phyloP scores from a whole-genome alignment of 1,139 yeast species.

The Suhomyces chickasaworum region DNA sequence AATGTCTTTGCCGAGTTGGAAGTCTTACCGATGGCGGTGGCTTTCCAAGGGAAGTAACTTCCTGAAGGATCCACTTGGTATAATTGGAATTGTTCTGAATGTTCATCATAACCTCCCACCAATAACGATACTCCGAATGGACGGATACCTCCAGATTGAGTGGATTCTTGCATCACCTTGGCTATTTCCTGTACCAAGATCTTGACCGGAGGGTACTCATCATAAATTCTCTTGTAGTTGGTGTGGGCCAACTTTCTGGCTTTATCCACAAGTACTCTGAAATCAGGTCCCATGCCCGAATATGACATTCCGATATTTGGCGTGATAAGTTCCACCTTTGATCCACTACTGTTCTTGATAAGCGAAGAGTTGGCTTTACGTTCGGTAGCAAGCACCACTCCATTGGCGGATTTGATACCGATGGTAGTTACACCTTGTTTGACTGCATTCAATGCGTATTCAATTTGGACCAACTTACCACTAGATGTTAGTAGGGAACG shows the following conservation, averaged over 20 bases:
- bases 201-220: conserved; percentile 96
- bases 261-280: conserved; percentile 88
- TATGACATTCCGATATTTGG: conserved; percentile 97
- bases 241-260: conserved; percentile 94
- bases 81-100: conserved; percentile 69
- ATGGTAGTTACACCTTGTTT: conserved; percentile 97
- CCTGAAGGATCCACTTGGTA: conserved; percentile 99
- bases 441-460: conserved; percentile 95
- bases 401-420: conserved; percentile 95
- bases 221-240: conserved; percentile 87
- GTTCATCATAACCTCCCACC: conserved; percentile 92
- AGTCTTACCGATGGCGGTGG: conserved; percentile 97
- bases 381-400: conserved; percentile 96
- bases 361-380: conserved; percentile 83
- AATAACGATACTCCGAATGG: conserved; percentile 95
- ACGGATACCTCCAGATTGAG: conserved; percentile 97
- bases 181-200: conserved; percentile 94
- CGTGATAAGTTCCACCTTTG: conserved; percentile 81
- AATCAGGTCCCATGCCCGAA: conserved; percentile 99
- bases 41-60: conserved; percentile 99
- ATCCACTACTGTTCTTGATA: conserved; percentile 70
- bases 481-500: conserved; percentile 39
- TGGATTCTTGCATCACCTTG: conserved; percentile 95
- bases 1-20: conserved; percentile 94
- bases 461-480: conserved; percentile 97